Conservation (phyloP, 371 early-diverging fungal genomes). For the Chytridiales sp. region DNA sequence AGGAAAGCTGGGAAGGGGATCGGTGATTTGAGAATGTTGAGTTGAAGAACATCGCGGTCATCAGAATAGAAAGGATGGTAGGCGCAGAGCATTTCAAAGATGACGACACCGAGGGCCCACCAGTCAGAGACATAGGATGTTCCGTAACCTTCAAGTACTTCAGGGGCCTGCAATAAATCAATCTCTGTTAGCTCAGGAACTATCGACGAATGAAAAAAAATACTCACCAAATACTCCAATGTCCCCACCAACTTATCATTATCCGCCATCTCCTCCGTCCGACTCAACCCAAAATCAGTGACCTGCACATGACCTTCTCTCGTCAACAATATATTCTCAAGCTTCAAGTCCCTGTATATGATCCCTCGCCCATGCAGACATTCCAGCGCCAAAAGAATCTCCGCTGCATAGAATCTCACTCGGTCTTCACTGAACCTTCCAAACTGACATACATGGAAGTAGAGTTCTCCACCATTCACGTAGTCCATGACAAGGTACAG, state of each 20-base stretch:
- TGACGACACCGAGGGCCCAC: constrained; percentile 61
- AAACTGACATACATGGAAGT: constrained; percentile 69
- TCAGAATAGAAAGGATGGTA: constrained; percentile 49
- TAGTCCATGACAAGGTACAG: constrained; percentile 85
- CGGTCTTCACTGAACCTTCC: constrained; percentile 69
- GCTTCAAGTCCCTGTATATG: constrained; percentile 72
- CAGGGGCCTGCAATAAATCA: constrained; percentile 48
- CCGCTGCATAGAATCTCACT: constrained; percentile 82
- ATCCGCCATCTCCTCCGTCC: constrained; percentile 29
- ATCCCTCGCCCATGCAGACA: constrained; percentile 84
- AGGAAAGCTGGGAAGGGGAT: constrained; percentile 39
- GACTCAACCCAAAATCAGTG: constrained; percentile 57
- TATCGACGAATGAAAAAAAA: too few species aligned
- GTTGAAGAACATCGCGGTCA: constrained; percentile 34
- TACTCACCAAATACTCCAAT: constrained; percentile 49
- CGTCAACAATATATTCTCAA: constrained; percentile 59
- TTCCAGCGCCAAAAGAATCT: constrained; percentile 80
- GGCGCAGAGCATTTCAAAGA: constrained; percentile 58
- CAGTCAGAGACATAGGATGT: constrained; percentile 54
- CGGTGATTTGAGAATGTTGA: constrained; percentile 33
- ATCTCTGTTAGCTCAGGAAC: constrained; percentile 29
- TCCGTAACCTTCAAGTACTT: constrained; percentile 47
- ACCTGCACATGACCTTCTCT: constrained; percentile 58
- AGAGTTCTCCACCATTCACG: constrained; percentile 80
- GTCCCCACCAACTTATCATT: constrained; percentile 52